phyloP scores from a whole-genome alignment of 345 rosid species.

The Gossypium turneri region DNA sequence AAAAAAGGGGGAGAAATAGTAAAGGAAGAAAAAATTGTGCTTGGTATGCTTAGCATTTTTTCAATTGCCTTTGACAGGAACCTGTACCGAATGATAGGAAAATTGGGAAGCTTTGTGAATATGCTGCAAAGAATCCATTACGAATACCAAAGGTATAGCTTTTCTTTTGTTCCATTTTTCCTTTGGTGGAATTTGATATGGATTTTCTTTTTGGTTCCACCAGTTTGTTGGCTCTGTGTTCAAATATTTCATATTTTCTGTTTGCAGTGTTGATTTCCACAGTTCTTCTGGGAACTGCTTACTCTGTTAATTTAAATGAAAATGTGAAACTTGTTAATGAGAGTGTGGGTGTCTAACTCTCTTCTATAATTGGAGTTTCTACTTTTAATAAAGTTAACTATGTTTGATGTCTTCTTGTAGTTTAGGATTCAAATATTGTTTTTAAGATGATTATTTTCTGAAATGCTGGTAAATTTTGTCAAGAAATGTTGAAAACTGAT shows the following conservation, averaged over 20 bases:
- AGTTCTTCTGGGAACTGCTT: not conserved
- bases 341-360: not conserved
- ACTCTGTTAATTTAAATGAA: constrained; percentile 3
- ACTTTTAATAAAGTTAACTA: not conserved
- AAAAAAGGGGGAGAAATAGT: not conserved
- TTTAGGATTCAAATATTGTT: constrained; percentile 6
- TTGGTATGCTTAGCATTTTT: not conserved
- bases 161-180: constrained; percentile 15
- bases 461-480: not conserved
- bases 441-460: not conserved
- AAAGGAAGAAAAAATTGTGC: not conserved
- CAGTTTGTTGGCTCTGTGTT: not conserved
- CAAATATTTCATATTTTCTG: not conserved
- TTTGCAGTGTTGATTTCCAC: not conserved
- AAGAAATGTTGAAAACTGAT: not conserved
- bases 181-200: not conserved
- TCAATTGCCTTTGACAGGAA: constrained; percentile 44
- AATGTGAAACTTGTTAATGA: not conserved
- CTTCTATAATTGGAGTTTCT: not conserved
- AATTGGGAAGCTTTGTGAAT: constrained; percentile 91
- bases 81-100: constrained; percentile 77
- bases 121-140: constrained; percentile 80
- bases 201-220: not conserved
- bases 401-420: not conserved
- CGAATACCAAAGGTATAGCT: constrained; percentile 81